Evolutionary conservation across 2,329 filamentous ascomycete species (phyloP).

Genomic region (Talaromyces sp.): DNA sequence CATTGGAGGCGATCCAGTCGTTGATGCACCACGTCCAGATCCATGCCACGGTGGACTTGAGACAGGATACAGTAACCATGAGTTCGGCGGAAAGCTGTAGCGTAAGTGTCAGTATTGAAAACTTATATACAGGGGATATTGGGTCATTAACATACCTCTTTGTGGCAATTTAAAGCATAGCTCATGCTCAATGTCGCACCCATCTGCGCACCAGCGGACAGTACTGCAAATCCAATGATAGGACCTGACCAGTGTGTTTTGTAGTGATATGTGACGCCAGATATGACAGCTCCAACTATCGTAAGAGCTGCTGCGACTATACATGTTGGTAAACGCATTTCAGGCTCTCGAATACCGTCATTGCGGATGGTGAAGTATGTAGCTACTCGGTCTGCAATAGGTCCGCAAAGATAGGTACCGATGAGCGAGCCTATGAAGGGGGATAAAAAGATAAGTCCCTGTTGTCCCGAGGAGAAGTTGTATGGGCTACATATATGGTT

Average conservation of each 20-base stretch:
- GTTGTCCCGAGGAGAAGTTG: not conserved
- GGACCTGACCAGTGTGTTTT: not conserved
- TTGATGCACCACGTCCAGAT: constrained; percentile 27
- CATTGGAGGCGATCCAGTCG: constrained; percentile 13
- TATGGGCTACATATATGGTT: not conserved
- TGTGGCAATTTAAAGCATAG: not conserved
- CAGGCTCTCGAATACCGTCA: not conserved
- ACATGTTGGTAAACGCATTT: not conserved
- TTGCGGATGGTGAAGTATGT: not conserved
- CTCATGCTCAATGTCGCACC: not conserved
- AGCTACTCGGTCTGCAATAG: not conserved
- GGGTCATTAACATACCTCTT: not conserved
- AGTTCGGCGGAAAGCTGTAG: constrained; percentile 22
- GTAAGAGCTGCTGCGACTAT: not conserved
- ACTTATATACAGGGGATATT: too few relatives aligned
- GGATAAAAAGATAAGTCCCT: not conserved
- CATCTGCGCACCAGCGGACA: not conserved
- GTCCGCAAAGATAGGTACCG: not conserved
- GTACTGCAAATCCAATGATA: not conserved
- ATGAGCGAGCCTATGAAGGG: not conserved
- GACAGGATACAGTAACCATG: constrained; percentile 29
- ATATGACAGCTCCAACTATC: not conserved
- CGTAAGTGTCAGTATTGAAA: not conserved
- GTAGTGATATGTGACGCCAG: not conserved
- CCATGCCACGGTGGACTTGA: constrained; percentile 29